These are phyloP conservation scores for Neurospora sp. DNA, from an alignment of 495 filamentous ascomycete genomes.

Conservation along the genomic window DNA sequence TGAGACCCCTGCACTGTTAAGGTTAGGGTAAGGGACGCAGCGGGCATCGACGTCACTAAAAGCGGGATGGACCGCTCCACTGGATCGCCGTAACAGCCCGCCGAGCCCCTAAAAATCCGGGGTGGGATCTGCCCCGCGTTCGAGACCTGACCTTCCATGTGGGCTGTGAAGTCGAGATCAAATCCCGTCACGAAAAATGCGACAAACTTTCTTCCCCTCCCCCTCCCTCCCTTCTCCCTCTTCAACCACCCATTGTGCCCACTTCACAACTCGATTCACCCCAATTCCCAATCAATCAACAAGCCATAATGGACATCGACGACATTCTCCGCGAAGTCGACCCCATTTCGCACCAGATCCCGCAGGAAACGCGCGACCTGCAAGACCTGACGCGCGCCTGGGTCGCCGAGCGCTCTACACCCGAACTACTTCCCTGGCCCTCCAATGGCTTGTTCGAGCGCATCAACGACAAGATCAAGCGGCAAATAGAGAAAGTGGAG, in stretches of 20 bases:
- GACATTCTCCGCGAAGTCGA: slow-evolving; percentile 81
- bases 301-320: slow-evolving; percentile 65
- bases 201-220: background rate
- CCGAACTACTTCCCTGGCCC: slow-evolving; percentile 60
- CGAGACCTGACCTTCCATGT: background rate
- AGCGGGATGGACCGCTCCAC: background rate
- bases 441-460: slow-evolving; percentile 50
- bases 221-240: background rate
- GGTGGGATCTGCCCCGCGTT: background rate
- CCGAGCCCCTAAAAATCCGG: background rate
- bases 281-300: background rate
- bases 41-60: background rate
- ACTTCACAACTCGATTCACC: background rate
- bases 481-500: slow-evolving; percentile 62
- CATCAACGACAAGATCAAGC: slow-evolving; percentile 61
- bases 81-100: background rate
- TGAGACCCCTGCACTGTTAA: background rate
- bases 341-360: slow-evolving; percentile 41
- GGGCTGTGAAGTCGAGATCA: background rate
- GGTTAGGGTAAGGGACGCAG: background rate
- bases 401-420: slow-evolving; percentile 81
- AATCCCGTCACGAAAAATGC: background rate
- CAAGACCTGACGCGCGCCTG: slow-evolving; percentile 84
- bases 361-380: slow-evolving; percentile 62
- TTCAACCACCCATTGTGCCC: background rate